Evolutionary conservation across 768 basidiomycete species (phyloP), one percentile per base, ranked within the genome.

Genomic region (Suillus ampliporus): DNA sequence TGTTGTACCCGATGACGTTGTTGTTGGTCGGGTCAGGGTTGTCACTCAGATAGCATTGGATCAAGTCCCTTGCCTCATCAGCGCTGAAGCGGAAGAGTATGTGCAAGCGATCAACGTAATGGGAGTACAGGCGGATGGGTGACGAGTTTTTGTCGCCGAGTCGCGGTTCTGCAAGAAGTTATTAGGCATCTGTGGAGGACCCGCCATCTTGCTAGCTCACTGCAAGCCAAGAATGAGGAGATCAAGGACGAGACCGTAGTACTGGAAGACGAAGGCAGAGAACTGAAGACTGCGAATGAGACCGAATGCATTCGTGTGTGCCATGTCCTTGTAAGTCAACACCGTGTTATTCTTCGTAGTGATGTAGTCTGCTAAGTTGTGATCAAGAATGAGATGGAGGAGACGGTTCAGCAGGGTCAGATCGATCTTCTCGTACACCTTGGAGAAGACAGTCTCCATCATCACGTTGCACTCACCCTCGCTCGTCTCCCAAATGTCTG

Each of bases 201-300:
- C 97, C 5, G 97, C 97, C 94, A 99, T 97, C 79, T 99, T 97
- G 69, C 94, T 97, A 2, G 97, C 97, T 50, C 97, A 89, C 71
- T 98, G 94, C n/a, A 99, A 84, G 64, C 97, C 97, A 41, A 99
- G 87, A 69, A 99, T 93, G 62, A 99, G 85, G 46, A 99, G 82
- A 76, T 99, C 97, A 51, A 99, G 87, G 6, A 98, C 93, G 34
- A 98, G 85, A 54, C 97, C 97, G 71, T 99, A 96, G 79, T 95
- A 96, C 80, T 99, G 97, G 90, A 99, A 99, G 70, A 99, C 95
- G 75, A 99, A 99, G 41, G 93, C 92, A 97, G n/a, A n/a, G 83
- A 99, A 99, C 74, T 99, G 97, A 15, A 99, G 85, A 63, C 97
- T 97, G 65, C 97, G 91, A 65, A 99, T 99, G 64, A 99, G 84